Percentiles rank a stretch among this genome's conserved stretches.
Evolutionary conservation across 495 filamentous ascomycete genomes (phyloP).

Genomic region (Aspergillus coremiiformis): DNA sequence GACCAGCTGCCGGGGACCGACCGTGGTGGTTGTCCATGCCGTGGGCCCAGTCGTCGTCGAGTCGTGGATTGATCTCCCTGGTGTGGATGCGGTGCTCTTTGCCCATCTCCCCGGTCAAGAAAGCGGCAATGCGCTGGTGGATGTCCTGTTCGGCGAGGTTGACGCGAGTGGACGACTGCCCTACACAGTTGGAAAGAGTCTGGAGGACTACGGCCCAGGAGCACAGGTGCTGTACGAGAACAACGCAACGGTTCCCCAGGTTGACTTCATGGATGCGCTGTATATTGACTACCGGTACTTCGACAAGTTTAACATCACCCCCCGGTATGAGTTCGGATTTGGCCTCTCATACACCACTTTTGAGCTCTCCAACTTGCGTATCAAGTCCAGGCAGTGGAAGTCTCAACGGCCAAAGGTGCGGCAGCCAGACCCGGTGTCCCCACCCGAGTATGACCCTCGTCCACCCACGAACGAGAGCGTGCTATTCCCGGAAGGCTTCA

Average conservation of each 20-base stretch:
- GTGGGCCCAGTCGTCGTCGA: slow-evolving; percentile 85
- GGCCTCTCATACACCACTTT: slow-evolving; percentile 76
- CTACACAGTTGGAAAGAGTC: slow-evolving; percentile 78
- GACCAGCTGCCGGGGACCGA: slow-evolving; percentile 60
- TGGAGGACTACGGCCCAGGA: slow-evolving; percentile 76
- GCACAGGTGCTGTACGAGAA: slow-evolving; percentile 68
- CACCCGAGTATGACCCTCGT: slow-evolving; percentile 51
- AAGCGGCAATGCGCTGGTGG: slow-evolving; percentile 75
- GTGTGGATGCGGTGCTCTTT: slow-evolving; percentile 73
- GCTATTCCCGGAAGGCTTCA: slow-evolving; percentile 61
- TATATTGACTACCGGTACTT: slow-evolving; percentile 91
- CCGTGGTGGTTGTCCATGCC: slow-evolving; percentile 82
- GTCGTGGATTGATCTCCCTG: slow-evolving; percentile 71
- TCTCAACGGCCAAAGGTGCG: slow-evolving; percentile 54
- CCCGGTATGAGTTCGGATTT: slow-evolving; percentile 65
- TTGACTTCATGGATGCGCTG: slow-evolving; percentile 75
- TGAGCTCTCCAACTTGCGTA: slow-evolving; percentile 51
- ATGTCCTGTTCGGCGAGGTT: slow-evolving; percentile 76
- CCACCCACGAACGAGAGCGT: slow-evolving; percentile 48
- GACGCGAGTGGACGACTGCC: slow-evolving; percentile 85
- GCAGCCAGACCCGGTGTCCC: slow-evolving; percentile 45
- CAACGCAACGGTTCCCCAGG: slow-evolving; percentile 69
- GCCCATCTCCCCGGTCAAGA: slow-evolving; percentile 89
- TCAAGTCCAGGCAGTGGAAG: slow-evolving; percentile 49
- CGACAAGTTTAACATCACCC: slow-evolving; percentile 62